Conservation (phyloP, 2,329 filamentous ascomycete genomes). For the Aspergillus chevalieri region DNA sequence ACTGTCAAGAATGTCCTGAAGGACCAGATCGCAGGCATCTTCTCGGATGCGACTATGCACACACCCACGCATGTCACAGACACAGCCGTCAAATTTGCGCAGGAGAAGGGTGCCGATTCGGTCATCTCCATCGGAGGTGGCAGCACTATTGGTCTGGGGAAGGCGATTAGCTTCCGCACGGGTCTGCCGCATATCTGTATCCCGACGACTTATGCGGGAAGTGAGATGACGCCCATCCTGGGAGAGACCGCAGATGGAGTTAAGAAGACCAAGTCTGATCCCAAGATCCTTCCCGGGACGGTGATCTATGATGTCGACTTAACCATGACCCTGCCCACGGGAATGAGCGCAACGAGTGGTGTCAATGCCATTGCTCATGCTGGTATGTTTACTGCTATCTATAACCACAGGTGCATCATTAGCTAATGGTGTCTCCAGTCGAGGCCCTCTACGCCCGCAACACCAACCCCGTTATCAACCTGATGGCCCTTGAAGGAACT, state of each 20-base stretch:
- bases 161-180: conserved; percentile 50
- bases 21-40: conserved; percentile 46
- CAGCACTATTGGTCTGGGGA: conserved; percentile 58
- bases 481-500: conserved; percentile 55
- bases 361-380: conserved; percentile 63
- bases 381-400: conserved; percentile 26
- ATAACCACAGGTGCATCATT: neutral
- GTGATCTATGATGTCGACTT: conserved; percentile 62
- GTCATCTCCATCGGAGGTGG: conserved; percentile 58
- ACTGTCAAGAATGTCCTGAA: conserved; percentile 41
- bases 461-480: conserved; percentile 54
- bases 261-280: conserved; percentile 54
- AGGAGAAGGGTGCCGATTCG: conserved; percentile 45
- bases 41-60: conserved; percentile 57
- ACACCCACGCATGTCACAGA: conserved; percentile 55
- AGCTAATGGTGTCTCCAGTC: conserved; percentile 29
- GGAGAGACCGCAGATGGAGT: conserved; percentile 55
- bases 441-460: conserved; percentile 59
- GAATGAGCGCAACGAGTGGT: conserved; percentile 53
- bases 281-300: conserved; percentile 53
- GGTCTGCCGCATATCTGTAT: conserved; percentile 54
- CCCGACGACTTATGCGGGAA: conserved; percentile 57
- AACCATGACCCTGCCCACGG: conserved; percentile 52
- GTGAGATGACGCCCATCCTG: conserved; percentile 60
- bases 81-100: conserved; percentile 47